Base-by-base conservation (phyloP, 1,284 basidiomycete species). In the Inonotus obliquus region DNA sequence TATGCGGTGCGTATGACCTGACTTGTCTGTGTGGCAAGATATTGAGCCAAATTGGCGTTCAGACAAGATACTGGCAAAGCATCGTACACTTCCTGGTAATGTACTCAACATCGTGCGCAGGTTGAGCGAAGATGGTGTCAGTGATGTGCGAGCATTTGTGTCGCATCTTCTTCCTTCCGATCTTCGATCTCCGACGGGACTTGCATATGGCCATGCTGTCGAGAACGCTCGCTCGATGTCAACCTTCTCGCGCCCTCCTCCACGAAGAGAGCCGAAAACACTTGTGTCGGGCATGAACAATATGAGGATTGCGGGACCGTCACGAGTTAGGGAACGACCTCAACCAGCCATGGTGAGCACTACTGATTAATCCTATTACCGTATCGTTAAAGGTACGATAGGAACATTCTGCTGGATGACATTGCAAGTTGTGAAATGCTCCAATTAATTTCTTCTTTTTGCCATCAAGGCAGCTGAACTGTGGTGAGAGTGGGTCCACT, bases 71-170 rank as follows among this genome's bases (percentile, higher is more conserved):
- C 55, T 55, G 21, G 49, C 49, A 53, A 63, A 44, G n/a, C 23
- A 29, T 21, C 57, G 53, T 29, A 61, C 64, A 17, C 63, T 57
- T 45, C 65, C 64, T 13, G 61, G 58, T 54, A 65, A 60, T 29
- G 63, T 83, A 35, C 65, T 71, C 10, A 70, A 76, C 54, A 68
- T 83, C 41, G 70, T 78, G 48, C 69, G 71, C 21, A 74, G 73
- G 54, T 72, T 86, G 57, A 77, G 75, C 32, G 72, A 72, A 60
- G 84, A 86, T 69, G 62, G 69, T 41, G 82, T 80, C 53, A 70
- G 72, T 60, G 81, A 83, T 68, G 84, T 86, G 51, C 73, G 73
- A 63, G 71, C 75, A 17, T 79, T 77, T 59, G 74, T 79, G 35
- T 68, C 70, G 7, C 62, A 60, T 39, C 61, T 67, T 39, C 56